Conservation (phyloP, 805 yeast genomes). For the Myxozyma lipomycoides region DNA sequence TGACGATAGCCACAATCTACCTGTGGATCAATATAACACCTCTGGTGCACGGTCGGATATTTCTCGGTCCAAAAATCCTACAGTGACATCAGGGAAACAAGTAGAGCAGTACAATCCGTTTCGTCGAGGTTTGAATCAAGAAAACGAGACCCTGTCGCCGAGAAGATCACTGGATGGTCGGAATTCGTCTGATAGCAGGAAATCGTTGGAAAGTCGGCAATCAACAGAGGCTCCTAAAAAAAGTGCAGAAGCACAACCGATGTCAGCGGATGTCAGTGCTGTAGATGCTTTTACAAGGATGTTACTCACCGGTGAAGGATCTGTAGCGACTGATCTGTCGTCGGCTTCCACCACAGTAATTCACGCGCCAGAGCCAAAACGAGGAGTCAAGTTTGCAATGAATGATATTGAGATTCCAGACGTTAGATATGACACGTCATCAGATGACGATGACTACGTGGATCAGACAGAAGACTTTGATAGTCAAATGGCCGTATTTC, state of each 20-base stretch:
- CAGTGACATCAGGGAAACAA: no score
- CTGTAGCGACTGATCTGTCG: background rate
- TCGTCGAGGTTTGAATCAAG: background rate
- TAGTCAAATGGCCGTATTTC: background rate
- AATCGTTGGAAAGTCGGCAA: background rate
- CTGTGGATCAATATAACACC: no score
- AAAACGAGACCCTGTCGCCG: background rate
- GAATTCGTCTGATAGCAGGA: background rate
- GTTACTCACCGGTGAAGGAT: conserved; percentile 13
- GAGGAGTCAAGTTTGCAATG: background rate
- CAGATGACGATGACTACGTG: background rate
- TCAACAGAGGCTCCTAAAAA: background rate
- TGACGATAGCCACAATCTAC: no score
- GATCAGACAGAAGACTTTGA: background rate
- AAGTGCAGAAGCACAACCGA: background rate
- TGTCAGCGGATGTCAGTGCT: conserved; percentile 10
- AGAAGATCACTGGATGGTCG: background rate
- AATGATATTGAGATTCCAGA: background rate
- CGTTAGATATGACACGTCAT: background rate
- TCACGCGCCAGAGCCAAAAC: background rate
- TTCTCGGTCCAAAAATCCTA: no score
- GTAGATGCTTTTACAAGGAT: conserved; percentile 27
- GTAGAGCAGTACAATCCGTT: conserved; percentile 2
- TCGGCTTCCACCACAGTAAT: background rate
- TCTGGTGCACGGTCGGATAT: no score